Percentiles rank a stretch among this genome's conserved stretches.
phyloP scores from a whole-genome alignment of 2,329 filamentous ascomycete species.

The Colletotrichum tropicicola region DNA sequence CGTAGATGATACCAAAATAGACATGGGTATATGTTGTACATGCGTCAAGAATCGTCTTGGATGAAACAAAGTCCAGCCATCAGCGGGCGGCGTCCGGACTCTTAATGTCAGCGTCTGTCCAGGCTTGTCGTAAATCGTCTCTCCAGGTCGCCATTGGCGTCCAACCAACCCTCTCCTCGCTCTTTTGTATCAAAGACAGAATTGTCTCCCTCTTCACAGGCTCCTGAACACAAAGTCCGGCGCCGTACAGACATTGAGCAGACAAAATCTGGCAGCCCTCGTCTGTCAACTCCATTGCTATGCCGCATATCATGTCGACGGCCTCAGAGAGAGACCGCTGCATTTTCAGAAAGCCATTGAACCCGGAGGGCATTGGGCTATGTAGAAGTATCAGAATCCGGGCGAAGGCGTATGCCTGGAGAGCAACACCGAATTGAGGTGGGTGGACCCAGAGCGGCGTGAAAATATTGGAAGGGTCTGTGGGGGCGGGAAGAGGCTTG shows the following conservation, averaged over 20 bases:
- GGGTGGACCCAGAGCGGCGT: slow-evolving; percentile 59
- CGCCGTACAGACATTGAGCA: slow-evolving; percentile 53
- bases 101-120: slow-evolving; percentile 35
- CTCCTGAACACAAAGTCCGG: slow-evolving; percentile 51
- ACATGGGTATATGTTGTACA: background rate
- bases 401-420: slow-evolving; percentile 62
- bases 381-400: slow-evolving; percentile 54
- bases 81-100: slow-evolving; percentile 5
- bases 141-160: slow-evolving; percentile 43
- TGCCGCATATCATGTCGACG: slow-evolving; percentile 52
- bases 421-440: slow-evolving; percentile 54
- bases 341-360: slow-evolving; percentile 53
- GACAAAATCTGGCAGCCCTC: slow-evolving; percentile 51
- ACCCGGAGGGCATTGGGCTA: slow-evolving; percentile 32
- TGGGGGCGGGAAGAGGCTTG: slow-evolving; percentile 45
- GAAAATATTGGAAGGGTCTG: slow-evolving; percentile 42
- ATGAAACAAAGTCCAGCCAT: background rate
- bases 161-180: slow-evolving; percentile 48
- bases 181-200: slow-evolving; percentile 44
- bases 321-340: slow-evolving; percentile 35
- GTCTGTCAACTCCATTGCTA: slow-evolving; percentile 54
- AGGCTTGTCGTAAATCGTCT: slow-evolving; percentile 42
- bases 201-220: slow-evolving; percentile 44
- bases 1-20: background rate
- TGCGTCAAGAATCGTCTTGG: background rate